A percentile compares a stretch with the other conserved stretches of the same genome.
These are phyloP conservation scores for Aspergillus campestris DNA, from an alignment of 495 filamentous ascomycete genomes.

Conservation along the genomic window DNA sequence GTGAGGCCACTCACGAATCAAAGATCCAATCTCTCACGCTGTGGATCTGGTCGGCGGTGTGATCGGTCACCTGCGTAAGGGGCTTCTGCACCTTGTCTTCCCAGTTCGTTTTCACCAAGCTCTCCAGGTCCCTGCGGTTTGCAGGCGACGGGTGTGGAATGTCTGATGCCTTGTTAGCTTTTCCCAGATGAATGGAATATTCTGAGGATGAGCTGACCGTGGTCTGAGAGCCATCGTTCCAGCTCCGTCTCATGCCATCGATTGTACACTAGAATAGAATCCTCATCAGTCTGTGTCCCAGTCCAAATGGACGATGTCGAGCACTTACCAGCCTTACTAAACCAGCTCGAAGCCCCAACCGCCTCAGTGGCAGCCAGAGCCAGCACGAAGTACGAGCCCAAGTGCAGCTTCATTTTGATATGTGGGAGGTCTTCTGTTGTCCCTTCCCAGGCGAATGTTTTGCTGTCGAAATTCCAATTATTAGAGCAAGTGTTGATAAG, in stretches of 20 bases:
- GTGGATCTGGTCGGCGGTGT: slow-evolving; percentile 57
- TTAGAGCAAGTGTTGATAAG: no score
- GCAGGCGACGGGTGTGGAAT: slow-evolving; percentile 76
- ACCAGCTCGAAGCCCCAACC: slow-evolving; percentile 67
- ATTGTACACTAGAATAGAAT: slow-evolving; percentile 66
- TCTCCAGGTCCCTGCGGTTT: slow-evolving; percentile 81
- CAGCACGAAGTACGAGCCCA: slow-evolving; percentile 58
- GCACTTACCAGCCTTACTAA: slow-evolving; percentile 71
- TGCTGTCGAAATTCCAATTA: no score
- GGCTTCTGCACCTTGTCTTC: slow-evolving; percentile 54
- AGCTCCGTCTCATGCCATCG: slow-evolving; percentile 98
- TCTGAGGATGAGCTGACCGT: slow-evolving; percentile 35
- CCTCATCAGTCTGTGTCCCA: slow-evolving; percentile 1
- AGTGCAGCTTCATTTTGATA: slow-evolving; percentile 62
- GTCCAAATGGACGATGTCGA: background rate
- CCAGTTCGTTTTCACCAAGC: slow-evolving; percentile 85
- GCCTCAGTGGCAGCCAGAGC: slow-evolving; percentile 58
- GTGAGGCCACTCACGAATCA: slow-evolving; percentile 71
- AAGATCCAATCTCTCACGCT: slow-evolving; percentile 87
- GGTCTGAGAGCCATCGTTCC: slow-evolving; percentile 92
- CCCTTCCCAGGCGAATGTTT: no score
- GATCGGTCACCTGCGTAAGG: slow-evolving; percentile 71
- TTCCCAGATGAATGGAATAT: background rate
- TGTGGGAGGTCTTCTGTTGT: background rate
- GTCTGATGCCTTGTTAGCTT: slow-evolving; percentile 33